A percentile compares a stretch with the other conserved stretches of the same genome.
phyloP scores from a whole-genome alignment of 2,329 filamentous ascomycete species.

The Monilinia aucupariae region DNA sequence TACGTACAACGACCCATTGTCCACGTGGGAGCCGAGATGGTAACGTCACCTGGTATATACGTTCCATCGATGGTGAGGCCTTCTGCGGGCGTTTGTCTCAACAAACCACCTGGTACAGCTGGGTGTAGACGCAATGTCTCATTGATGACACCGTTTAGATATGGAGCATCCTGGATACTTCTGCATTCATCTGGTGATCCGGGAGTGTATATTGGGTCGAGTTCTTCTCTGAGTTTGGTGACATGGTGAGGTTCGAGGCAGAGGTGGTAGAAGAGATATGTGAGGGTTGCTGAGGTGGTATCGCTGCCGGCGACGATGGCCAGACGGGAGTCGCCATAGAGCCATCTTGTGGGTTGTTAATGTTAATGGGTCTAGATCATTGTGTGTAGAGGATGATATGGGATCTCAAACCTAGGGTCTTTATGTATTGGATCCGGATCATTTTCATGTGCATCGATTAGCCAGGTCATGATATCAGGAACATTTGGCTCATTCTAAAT shows the following conservation, averaged over 20 bases:
- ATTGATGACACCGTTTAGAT: conserved; percentile 24
- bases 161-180: conserved; percentile 7
- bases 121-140: conserved; percentile 23
- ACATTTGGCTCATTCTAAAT: conserved; percentile 15
- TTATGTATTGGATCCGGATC: conserved; percentile 7
- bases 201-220: conserved; percentile 12
- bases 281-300: conserved; percentile 40
- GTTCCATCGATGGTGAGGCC: conserved; percentile 28
- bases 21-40: conserved; percentile 18
- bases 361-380: not conserved
- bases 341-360: conserved; percentile 13
- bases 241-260: conserved; percentile 17
- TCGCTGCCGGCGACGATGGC: conserved; percentile 40
- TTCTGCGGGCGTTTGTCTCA: conserved; percentile 36
- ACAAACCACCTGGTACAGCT: conserved; percentile 22
- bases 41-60: conserved; percentile 18
- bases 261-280: conserved; percentile 38
- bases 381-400: not conserved
- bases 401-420: not conserved
- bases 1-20: conserved; percentile 20
- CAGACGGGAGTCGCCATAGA: conserved; percentile 24
- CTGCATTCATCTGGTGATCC: conserved; percentile 17
- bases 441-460: conserved; percentile 20
- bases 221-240: conserved; percentile 22
- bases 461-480: conserved; percentile 22